These are phyloP conservation scores for Kwoniella sp. DNA, from an alignment of 768 basidiomycete genomes.

Conservation along the genomic window DNA sequence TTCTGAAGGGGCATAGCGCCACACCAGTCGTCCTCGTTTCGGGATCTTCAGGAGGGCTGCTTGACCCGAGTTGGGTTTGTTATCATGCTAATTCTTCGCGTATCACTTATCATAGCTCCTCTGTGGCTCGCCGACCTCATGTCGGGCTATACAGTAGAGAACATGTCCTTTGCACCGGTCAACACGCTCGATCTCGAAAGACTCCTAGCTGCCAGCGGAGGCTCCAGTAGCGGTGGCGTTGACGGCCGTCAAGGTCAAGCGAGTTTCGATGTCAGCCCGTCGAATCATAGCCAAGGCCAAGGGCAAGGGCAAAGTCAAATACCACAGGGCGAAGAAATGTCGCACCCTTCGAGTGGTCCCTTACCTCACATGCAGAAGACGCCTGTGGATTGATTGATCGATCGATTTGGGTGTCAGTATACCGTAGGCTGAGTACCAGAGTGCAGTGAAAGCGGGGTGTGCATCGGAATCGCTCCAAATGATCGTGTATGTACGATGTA, in stretches of 20 bases:
- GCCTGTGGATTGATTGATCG: background rate
- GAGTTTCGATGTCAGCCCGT: background rate
- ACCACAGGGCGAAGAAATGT: background rate
- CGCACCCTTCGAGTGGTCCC: background rate
- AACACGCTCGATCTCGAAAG: constrained; percentile 42
- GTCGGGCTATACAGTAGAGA: constrained; percentile 47
- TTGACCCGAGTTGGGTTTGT: background rate
- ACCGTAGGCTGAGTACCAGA: no score
- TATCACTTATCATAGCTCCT: constrained; percentile 29
- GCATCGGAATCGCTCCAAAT: no score
- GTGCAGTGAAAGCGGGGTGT: no score
- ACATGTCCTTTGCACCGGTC: constrained; percentile 45
- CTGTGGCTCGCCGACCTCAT: constrained; percentile 47
- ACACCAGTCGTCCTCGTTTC: background rate
- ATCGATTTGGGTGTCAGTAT: no score
- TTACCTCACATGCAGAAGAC: background rate
- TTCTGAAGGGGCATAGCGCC: no score
- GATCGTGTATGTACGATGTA: no score
- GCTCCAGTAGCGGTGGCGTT: background rate
- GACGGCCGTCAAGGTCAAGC: background rate
- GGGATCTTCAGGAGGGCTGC: no score
- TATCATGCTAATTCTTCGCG: background rate
- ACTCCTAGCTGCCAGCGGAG: constrained; percentile 27
- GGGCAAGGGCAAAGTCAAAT: background rate
- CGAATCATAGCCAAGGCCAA: background rate